Percentiles rank a stretch among this genome's conserved stretches.
phyloP scores from a whole-genome alignment of 805 yeast genomes.

The Cyberlindnera veronae region DNA sequence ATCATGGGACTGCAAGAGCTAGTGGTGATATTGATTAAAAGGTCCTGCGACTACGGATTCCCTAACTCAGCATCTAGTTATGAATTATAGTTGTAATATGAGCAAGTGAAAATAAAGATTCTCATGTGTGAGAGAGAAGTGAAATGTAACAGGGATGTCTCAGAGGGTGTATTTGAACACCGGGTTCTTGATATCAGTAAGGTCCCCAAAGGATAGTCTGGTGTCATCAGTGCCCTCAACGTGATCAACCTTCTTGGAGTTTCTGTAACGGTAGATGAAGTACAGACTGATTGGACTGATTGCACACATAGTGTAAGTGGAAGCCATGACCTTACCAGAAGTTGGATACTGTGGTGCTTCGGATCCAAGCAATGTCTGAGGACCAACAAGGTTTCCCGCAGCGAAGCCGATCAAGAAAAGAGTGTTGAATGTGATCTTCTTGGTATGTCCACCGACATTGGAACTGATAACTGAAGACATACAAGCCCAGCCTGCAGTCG shows the following conservation, averaged over 20 bases:
- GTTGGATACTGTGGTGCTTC: constrained; percentile 54
- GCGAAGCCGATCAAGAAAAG: constrained; percentile 60
- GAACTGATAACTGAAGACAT: constrained; percentile 34
- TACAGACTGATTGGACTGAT: constrained; percentile 5
- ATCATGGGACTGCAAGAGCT: too few relatives aligned
- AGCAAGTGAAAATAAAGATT: not conserved
- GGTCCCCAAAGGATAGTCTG: constrained; percentile 34
- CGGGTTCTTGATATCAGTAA: constrained; percentile 35
- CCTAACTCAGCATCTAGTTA: too few relatives aligned
- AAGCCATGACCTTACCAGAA: constrained; percentile 8
- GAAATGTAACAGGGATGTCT: not conserved
- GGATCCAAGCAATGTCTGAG: constrained; percentile 58
- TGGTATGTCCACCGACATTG: constrained; percentile 69
- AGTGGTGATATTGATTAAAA: too few relatives aligned
- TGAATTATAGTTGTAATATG: too few relatives aligned
- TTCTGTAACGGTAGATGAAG: constrained; percentile 8
- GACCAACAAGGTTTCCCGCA: constrained; percentile 66
- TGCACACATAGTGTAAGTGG: constrained; percentile 5
- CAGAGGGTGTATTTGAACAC: constrained; percentile 32
- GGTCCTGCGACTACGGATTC: too few relatives aligned
- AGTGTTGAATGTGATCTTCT: constrained; percentile 57
- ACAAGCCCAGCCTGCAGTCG: constrained; percentile 35
- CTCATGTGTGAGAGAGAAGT: not conserved
- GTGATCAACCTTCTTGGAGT: constrained; percentile 1
- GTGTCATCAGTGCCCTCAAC: constrained; percentile 11